phyloP scores from a whole-genome alignment of 345 rosid species.

The Acer campestre region DNA sequence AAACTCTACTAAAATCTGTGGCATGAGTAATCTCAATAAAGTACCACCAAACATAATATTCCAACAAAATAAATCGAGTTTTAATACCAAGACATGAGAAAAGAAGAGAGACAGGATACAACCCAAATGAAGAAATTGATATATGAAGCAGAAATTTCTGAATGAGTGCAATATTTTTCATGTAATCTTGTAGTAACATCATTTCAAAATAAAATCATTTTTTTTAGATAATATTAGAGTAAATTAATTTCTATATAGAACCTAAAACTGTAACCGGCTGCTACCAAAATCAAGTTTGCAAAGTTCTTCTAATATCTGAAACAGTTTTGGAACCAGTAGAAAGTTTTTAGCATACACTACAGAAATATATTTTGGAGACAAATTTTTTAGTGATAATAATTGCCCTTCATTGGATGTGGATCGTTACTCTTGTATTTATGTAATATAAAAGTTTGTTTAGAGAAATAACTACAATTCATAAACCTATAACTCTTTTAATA shows the following conservation, averaged over 20 bases:
- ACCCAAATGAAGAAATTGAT: not conserved
- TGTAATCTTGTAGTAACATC: not conserved
- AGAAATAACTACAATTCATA: constrained; percentile 4
- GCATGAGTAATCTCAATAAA: not conserved
- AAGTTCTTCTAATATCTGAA: not conserved
- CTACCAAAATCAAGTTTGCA: not conserved
- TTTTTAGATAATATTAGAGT: too few relatives aligned
- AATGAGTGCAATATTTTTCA: not conserved
- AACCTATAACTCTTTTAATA: not conserved
- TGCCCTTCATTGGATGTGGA: not conserved
- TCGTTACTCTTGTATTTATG: not conserved
- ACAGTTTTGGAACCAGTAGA: not conserved
- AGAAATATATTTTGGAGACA: not conserved
- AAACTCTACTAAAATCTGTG: not conserved
- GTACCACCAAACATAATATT: not conserved
- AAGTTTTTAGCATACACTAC: not conserved
- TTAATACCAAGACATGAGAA: not conserved
- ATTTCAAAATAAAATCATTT: not conserved
- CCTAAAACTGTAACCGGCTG: not conserved
- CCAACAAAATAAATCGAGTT: not conserved
- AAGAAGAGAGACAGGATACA: not conserved
- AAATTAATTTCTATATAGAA: not conserved
- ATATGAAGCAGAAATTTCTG: not conserved
- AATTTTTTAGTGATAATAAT: not conserved
- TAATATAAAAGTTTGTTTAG: not conserved